Evolutionary conservation across 2,329 filamentous ascomycete genomes (phyloP), one percentile per base, ranked within the genome.

Genomic region (Phoma herbarum): DNA sequence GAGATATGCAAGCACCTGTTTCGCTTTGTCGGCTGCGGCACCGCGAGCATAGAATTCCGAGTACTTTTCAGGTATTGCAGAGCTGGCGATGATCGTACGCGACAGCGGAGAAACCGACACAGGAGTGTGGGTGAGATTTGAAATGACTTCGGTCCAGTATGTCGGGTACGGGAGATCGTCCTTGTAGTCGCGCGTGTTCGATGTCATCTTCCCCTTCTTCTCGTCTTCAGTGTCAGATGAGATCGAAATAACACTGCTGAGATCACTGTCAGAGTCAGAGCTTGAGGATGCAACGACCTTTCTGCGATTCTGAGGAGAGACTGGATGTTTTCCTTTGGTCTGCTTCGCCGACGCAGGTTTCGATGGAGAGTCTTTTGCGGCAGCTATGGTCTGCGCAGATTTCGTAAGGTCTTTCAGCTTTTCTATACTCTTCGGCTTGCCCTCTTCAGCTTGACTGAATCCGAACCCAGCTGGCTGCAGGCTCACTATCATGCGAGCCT

Each of bases 131-230:
- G 91, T 94, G 3, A 92, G 83, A 2, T 92, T 90, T 0, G 93
- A 97, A 2, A 95, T 82, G 2, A 91, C 90, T 75, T 99, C 95
- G 0, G 90, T 90, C 95, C 95, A 99, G 75, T 98, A 98, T 49
- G 91, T 90, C 1, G 95, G 93, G 64, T 89, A 95, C 2, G 88
- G 86, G 26, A 97, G 82, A 65, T 96, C 93, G 20, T 84, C 82
- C 67, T 96, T 92, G 67, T 89, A 91, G 52, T 72, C 70, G 53
- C 83, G 82, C 58, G 82, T 83, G 25, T 72, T 69, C 47, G 70
- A 73, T 7, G 66, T 69, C 37, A 75, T 77, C 64, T 78, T 84
- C 49, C 75, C 77, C 5, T 29, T 81, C 78, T 12, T 86, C 1
- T 88, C 79, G 0, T 86, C 86, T 16, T 83, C 79, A 6, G 78